phyloP scores from a whole-genome alignment of 192 early-diverging fungal species.

The Coemansia sp. region DNA sequence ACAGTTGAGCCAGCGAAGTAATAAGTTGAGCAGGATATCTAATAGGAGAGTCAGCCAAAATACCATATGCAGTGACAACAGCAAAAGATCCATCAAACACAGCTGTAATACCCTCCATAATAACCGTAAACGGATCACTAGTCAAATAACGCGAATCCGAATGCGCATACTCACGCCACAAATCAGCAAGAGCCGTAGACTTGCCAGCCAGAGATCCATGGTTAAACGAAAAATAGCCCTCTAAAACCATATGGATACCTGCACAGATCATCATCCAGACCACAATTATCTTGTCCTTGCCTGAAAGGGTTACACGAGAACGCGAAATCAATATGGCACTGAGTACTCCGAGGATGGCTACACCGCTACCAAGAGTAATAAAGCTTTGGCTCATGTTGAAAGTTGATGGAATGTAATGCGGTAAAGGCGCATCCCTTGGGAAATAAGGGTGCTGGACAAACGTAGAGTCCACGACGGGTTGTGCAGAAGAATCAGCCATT shows the following conservation, averaged over 20 bases:
- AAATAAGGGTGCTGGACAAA: conserved; percentile 36
- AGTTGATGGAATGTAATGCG: conserved; percentile 41
- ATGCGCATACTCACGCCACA: conserved; percentile 91
- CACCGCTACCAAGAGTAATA: conserved; percentile 21
- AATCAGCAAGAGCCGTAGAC: conserved; percentile 60
- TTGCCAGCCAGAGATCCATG: conserved; percentile 65
- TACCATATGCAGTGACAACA: conserved; percentile 54
- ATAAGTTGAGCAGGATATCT: conserved; percentile 58
- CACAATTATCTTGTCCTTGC: conserved; percentile 55
- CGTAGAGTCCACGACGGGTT: not conserved
- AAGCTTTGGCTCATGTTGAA: conserved; percentile 33
- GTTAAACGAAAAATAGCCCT: conserved; percentile 81
- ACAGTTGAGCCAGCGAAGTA: conserved; percentile 68
- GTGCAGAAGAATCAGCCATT: conserved; percentile 3
- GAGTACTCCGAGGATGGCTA: conserved; percentile 12
- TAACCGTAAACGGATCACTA: conserved; percentile 74
- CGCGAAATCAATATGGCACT: conserved; percentile 20
- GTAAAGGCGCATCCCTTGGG: conserved; percentile 27
- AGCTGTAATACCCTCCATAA: conserved; percentile 86
- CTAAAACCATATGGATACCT: conserved; percentile 77
- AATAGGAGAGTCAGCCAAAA: conserved; percentile 52
- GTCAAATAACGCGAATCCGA: conserved; percentile 87
- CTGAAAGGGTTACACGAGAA: conserved; percentile 15
- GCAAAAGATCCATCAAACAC: conserved; percentile 67
- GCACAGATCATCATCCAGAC: conserved; percentile 83